A percentile compares a stretch with the other conserved stretches of the same genome.
Evolutionary conservation across 371 early-diverging fungal species (phyloP).

Genomic region (Mucor ambiguus): DNA sequence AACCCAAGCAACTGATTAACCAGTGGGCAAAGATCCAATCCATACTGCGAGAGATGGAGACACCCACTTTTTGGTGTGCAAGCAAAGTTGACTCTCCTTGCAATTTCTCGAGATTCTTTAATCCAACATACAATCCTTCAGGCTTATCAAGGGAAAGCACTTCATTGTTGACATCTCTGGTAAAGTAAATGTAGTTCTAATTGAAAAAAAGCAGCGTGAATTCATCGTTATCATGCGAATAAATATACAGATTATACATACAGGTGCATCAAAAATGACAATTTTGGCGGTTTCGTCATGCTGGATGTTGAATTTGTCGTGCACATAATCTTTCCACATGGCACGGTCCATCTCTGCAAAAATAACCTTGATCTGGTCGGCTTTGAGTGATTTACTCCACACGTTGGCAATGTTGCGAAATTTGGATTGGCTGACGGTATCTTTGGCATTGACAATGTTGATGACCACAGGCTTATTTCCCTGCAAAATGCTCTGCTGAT

Average conservation of each 20-base stretch:
- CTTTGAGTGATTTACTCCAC: slow-evolving; percentile 13
- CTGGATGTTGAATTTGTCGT: slow-evolving; percentile 12
- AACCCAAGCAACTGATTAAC: slow-evolving; percentile 26
- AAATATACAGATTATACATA: slow-evolving; percentile 5
- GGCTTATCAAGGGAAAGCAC: slow-evolving; percentile 15
- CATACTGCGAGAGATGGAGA: not conserved
- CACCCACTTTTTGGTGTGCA: slow-evolving; percentile 15
- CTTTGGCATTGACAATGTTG: slow-evolving; percentile 27
- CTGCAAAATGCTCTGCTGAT: slow-evolving; percentile 35
- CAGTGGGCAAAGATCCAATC: slow-evolving; percentile 26
- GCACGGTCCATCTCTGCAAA: slow-evolving; percentile 27
- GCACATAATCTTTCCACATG: slow-evolving; percentile 27
- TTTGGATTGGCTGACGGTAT: slow-evolving; percentile 14
- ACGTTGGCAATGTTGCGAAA: slow-evolving; percentile 24
- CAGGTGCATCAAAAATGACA: slow-evolving; percentile 22
- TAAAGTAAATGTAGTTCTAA: slow-evolving; percentile 16
- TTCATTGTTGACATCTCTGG: slow-evolving; percentile 1
- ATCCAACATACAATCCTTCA: slow-evolving; percentile 10
- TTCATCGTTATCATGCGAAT: not conserved
- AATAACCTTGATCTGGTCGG: slow-evolving; percentile 12
- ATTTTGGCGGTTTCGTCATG: slow-evolving; percentile 9
- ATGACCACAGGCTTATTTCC: slow-evolving; percentile 36
- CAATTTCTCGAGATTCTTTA: slow-evolving; percentile 20
- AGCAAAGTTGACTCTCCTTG: slow-evolving; percentile 16
- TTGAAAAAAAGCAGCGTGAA: not conserved